Evolutionary conservation across 768 basidiomycete species (phyloP), one percentile per base, ranked within the genome.

Genomic region (Hygrocybe coccinea): DNA sequence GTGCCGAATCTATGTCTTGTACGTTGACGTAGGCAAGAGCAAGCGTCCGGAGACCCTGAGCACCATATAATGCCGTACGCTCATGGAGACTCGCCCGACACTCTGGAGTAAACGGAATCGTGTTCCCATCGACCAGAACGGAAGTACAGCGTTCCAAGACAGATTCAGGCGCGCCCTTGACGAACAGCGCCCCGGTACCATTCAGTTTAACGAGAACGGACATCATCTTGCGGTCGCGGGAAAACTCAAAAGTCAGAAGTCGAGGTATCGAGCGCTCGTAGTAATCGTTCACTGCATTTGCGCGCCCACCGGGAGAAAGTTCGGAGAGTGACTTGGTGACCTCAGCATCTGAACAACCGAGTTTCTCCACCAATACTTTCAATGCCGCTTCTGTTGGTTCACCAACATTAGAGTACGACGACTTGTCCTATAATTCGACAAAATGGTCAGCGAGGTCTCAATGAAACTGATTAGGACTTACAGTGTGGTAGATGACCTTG

Each of bases 211-310:
- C 89, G 50, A 98, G 83, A 50, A 97, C 95, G 19, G 95, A 97
- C 95, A 98, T 98, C 85, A 95, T 95, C 75, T 97, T 99, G 66
- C 95, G 88, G 71, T 98, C 95, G 17, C 95, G 86, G 19, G 94
- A 91, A 73, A 99, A 98, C 70, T 99, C 95, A 70, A 99, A 95
- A 7, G 95, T 99, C 62, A 97, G 75, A 12, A 97, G 79, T 56
- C 94, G 86, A 15, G 84, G 77, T 65, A 91, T 86, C 14, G 74
- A 76, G 51, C 76, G 74, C 60, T 93, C 91, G 69, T 91, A 86
- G 70, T 84, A 79, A 35, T 89, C 86, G 76, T 88, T 94, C 73
- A 97, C 79, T 35, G 87, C 92, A 61, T 82, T 90, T 50, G 89
- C 86, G 52, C 95, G 89, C 36, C 71, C 74, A 15, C 76, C 69